phyloP scores from a whole-genome alignment of 2,329 filamentous ascomycete species.

The Phialemoniopsis sp. region DNA sequence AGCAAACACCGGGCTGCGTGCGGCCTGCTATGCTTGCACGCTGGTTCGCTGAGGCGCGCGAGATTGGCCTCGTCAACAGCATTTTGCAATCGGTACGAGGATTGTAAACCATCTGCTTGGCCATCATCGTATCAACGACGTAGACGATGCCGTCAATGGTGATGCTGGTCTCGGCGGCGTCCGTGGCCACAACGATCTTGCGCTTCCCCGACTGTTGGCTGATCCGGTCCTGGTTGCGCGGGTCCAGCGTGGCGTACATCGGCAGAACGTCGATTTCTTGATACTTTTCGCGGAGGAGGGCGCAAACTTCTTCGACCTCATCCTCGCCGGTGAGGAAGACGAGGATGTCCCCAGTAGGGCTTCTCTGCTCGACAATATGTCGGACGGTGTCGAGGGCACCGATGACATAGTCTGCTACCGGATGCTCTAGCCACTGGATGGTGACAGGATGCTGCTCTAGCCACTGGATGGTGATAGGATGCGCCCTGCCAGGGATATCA shows the following conservation, averaged over 20 bases:
- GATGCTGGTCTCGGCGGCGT: constrained; percentile 95
- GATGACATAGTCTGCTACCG: too few relatives aligned
- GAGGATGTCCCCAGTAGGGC: constrained; percentile 89
- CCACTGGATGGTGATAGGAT: constrained; percentile 98
- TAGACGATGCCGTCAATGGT: constrained; percentile 99
- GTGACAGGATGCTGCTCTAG: too few relatives aligned
- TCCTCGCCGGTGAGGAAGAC: constrained; percentile 97
- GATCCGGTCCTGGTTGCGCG: constrained; percentile 89
- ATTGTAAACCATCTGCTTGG: constrained; percentile 99
- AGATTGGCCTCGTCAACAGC: constrained; percentile 94
- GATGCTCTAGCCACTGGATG: too few relatives aligned
- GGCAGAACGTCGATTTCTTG: constrained; percentile 94
- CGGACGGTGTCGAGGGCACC: constrained; percentile 95
- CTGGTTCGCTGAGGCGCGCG: constrained; percentile 95
- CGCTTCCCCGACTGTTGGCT: constrained; percentile 85
- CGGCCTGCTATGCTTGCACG: constrained; percentile 97
- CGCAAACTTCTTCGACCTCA: constrained; percentile 93
- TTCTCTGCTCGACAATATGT: constrained; percentile 93
- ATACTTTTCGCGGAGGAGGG: constrained; percentile 84
- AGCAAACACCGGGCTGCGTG: constrained; percentile 97
- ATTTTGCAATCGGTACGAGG: constrained; percentile 95
- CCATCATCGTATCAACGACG: constrained; percentile 96
- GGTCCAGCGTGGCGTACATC: constrained; percentile 89
- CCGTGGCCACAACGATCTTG: constrained; percentile 92
- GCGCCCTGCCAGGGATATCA: constrained; percentile 89